Evolutionary conservation across 2,329 filamentous ascomycete species (phyloP), one percentile per base, ranked within the genome.

Genomic region (Neodidymelliopsis sp.): DNA sequence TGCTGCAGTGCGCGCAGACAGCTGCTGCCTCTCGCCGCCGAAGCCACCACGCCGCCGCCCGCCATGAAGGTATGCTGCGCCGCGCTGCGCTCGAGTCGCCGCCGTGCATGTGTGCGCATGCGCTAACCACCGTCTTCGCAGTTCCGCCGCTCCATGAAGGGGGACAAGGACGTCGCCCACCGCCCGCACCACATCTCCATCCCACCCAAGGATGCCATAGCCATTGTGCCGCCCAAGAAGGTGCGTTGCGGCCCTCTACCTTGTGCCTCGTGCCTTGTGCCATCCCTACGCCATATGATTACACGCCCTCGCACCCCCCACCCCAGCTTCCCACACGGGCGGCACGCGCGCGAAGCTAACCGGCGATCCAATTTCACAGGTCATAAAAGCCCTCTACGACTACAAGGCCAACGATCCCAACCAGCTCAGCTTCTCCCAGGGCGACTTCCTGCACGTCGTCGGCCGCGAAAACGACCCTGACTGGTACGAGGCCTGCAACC

Each of bases 401-500:
- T 96, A 96, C 81, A 90, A 95, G 67, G 89, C 91, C 51, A 84
- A 85, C 53, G 77, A 78, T 41, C 88, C 93, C 71, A 87, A 57
- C 49, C 70, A 74, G 35, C 81, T 99, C 65, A 88, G 89, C 71
- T 99, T 99, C 76, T 91, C 87, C 59, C 89, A 91, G 71, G 94
- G 94, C 68, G 94, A 99, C 74, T 99, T 97, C 75, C 94, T 99
- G 73, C 93, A 97, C 78, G 94, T 99, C 58, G 93, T 97, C 73
- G 91, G 90, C 66, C 88, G 93, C 73, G 94, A 97, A 77, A 88
- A 97, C 79, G 93, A 97, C 72, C 78, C 80, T 29, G 91, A 97
- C 71, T 99, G 94, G 93, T 99, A 97, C 81, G 94, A 97, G 76
- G 94, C 93, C 46, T 97, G 91, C 81, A 99, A 99, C 71, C 94